Percentiles rank a stretch among this genome's conserved stretches.
These are phyloP conservation scores for Apiospora malaysiana DNA, from an alignment of 2,329 filamentous ascomycete genomes.

Conservation along the genomic window DNA sequence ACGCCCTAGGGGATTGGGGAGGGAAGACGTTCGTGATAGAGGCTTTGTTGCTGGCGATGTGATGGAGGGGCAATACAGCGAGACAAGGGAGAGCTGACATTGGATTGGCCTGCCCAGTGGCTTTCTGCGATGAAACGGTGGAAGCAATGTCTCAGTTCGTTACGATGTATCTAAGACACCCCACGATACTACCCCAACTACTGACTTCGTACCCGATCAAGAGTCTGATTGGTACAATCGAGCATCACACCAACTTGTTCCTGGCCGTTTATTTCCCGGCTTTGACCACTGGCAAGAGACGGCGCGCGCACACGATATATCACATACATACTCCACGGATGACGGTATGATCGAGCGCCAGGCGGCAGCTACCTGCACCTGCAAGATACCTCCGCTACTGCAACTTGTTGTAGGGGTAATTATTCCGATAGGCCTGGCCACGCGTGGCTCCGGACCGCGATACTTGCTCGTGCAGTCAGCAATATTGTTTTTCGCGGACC, in stretches of 20 bases:
- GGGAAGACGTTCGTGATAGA: not conserved
- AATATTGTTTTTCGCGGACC: conserved; percentile 8
- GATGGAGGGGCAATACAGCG: not conserved
- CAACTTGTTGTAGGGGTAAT: not conserved
- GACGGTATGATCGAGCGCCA: not conserved
- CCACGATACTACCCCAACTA: not conserved
- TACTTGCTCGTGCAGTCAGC: conserved; percentile 1
- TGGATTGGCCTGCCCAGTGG: not conserved
- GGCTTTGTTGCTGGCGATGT: not conserved
- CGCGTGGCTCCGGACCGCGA: not conserved
- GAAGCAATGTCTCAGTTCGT: not conserved
- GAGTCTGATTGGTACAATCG: not conserved
- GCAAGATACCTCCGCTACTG: not conserved
- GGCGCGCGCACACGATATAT: not conserved
- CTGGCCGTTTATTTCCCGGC: not conserved
- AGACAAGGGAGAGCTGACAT: not conserved
- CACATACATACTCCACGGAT: not conserved
- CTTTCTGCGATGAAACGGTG: not conserved
- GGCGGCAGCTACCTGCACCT: not conserved
- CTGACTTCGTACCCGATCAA: too few relatives aligned
- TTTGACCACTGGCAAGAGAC: not conserved
- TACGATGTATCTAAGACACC: not conserved
- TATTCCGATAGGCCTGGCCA: not conserved
- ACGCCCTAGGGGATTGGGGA: not conserved
- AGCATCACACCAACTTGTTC: not conserved